phyloP scores from a whole-genome alignment of 2,329 filamentous ascomycete genomes.

The Escovopsis sp. region DNA sequence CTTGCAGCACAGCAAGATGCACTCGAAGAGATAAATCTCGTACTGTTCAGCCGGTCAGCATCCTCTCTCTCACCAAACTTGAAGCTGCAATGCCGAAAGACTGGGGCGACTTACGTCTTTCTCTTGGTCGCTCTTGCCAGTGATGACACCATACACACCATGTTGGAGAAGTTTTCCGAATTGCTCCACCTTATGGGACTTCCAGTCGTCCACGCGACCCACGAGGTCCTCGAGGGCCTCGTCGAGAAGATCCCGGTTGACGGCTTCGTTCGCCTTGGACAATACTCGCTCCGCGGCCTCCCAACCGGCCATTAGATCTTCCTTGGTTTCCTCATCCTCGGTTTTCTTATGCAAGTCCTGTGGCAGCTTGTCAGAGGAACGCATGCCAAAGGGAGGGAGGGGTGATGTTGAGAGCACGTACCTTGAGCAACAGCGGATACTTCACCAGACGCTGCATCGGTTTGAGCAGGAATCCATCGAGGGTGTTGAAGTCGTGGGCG shows the following conservation, averaged over 20 bases:
- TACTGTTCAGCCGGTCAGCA: conserved; percentile 43
- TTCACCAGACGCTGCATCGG: conserved; percentile 93
- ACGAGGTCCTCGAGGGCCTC: conserved; percentile 75
- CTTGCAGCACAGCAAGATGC: conserved; percentile 92
- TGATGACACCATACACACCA: conserved; percentile 83
- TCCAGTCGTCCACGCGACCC: conserved; percentile 87
- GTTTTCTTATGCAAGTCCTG: conserved; percentile 80
- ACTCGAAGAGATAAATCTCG: conserved; percentile 94
- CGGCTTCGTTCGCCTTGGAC: conserved; percentile 75
- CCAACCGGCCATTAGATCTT: conserved; percentile 63
- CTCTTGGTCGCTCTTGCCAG: conserved; percentile 77
- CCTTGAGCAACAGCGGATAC: conserved; percentile 80
- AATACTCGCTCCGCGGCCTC: conserved; percentile 71
- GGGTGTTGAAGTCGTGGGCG: conserved; percentile 70
- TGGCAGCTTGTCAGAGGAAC: conserved; percentile 1
- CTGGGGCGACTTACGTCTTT: conserved; percentile 58
- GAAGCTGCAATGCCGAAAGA: not conserved
- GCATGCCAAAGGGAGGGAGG: conserved; percentile 1
- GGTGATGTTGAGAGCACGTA: conserved; percentile 21
- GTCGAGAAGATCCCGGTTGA: conserved; percentile 72
- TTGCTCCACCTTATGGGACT: conserved; percentile 76
- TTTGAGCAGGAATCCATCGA: conserved; percentile 88
- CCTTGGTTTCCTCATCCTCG: conserved; percentile 54
- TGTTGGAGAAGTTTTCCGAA: conserved; percentile 82
- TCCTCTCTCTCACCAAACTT: not conserved